Conservation (phyloP, 1,284 basidiomycete genomes). For the Kwoniella shivajii region DNA sequence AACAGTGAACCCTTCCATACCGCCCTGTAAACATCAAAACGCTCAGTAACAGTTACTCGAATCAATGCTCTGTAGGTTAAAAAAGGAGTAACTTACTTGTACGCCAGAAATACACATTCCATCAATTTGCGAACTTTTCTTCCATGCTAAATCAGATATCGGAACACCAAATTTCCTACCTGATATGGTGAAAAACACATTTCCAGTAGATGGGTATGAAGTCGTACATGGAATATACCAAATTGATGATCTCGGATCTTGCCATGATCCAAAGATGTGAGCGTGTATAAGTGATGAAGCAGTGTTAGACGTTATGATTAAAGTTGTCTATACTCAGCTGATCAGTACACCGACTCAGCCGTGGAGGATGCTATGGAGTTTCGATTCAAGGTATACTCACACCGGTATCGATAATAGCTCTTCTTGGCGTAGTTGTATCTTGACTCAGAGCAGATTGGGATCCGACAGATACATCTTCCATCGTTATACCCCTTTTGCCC, state of each 20-base stretch:
- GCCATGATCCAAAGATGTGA: constrained; percentile 11
- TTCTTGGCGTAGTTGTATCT: constrained; percentile 18
- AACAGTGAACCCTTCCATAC: constrained; percentile 25
- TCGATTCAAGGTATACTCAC: constrained; percentile 8
- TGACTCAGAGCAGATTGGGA: constrained; percentile 10
- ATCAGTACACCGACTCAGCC: background rate
- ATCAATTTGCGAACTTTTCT: constrained; percentile 11
- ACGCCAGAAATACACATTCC: constrained; percentile 30
- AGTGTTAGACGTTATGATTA: constrained; percentile 26
- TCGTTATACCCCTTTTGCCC: constrained; percentile 27
- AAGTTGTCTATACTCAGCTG: constrained; percentile 21
- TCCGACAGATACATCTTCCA: constrained; percentile 26
- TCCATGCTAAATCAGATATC: constrained; percentile 34
- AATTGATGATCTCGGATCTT: constrained; percentile 15
- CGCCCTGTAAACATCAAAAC: constrained; percentile 16
- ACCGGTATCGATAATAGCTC: constrained; percentile 34
- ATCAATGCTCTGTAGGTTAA: no score
- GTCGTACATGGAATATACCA: constrained; percentile 29
- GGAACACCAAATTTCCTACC: constrained; percentile 28
- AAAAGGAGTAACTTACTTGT: constrained; percentile 17
- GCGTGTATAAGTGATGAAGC: constrained; percentile 22
- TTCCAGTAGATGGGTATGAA: constrained; percentile 14
- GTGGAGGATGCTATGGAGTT: no score
- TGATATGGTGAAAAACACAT: constrained; percentile 27
- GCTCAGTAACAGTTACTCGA: background rate